These are phyloP conservation scores for Moesziomyces antarcticus DNA, from an alignment of 1,284 basidiomycete genomes.

Conservation along the genomic window DNA sequence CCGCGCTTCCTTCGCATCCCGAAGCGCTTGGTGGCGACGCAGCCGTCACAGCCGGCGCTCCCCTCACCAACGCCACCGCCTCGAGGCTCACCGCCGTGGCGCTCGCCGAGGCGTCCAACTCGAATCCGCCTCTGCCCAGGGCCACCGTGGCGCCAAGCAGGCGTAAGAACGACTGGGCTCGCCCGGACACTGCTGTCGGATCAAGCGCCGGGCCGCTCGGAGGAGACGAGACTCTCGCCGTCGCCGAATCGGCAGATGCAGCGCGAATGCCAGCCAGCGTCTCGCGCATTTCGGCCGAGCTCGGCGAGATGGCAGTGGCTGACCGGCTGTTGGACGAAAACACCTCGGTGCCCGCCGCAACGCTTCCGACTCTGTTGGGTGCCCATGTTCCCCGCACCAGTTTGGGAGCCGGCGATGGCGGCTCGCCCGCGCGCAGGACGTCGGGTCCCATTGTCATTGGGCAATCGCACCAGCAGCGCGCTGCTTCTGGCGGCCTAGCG, in stretches of 20 bases:
- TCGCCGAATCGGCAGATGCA: slow-evolving; percentile 3
- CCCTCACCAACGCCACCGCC: background rate
- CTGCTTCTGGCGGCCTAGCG: slow-evolving; percentile 7
- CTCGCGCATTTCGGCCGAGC: slow-evolving; percentile 9
- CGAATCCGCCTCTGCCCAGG: slow-evolving; percentile 8
- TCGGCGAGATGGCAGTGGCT: slow-evolving; percentile 34
- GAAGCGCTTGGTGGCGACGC: slow-evolving; percentile 1
- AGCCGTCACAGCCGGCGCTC: background rate
- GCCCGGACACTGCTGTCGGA: slow-evolving; percentile 49
- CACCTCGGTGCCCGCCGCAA: background rate
- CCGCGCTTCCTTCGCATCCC: slow-evolving; percentile 6
- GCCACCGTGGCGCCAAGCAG: slow-evolving; percentile 31
- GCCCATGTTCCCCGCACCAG: slow-evolving; percentile 7
- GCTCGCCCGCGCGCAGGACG: slow-evolving; percentile 28
- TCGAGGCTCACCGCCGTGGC: slow-evolving; percentile 13
- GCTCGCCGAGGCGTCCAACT: slow-evolving; percentile 10
- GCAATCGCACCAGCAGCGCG: slow-evolving; percentile 14
- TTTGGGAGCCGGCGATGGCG: slow-evolving; percentile 16
- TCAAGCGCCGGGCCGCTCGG: slow-evolving; percentile 32
- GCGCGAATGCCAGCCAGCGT: slow-evolving; percentile 1
- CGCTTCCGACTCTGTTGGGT: background rate
- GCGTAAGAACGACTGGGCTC: slow-evolving; percentile 50
- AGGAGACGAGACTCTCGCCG: slow-evolving; percentile 34
- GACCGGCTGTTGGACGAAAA: slow-evolving; percentile 36
- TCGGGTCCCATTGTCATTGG: slow-evolving; percentile 39